These are phyloP conservation scores for Blepharisma stoltei DNA, from an alignment of 73 alveolate genomes.

Conservation along the genomic window DNA sequence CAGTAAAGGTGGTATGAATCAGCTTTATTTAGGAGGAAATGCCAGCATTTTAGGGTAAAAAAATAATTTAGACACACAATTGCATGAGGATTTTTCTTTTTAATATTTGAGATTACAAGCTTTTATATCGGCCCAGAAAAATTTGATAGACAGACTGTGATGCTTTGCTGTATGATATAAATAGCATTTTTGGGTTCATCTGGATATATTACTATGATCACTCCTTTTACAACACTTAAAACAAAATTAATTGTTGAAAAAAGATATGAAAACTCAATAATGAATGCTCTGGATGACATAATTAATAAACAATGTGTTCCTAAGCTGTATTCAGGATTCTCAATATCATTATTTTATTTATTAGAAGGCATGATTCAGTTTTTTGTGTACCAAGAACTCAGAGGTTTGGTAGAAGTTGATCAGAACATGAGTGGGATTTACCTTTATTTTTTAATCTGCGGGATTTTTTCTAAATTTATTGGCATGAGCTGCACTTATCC, in stretches of 20 bases:
- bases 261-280: neutral
- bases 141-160: neutral
- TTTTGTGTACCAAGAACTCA: neutral
- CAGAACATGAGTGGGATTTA: neutral
- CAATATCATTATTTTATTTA: neutral
- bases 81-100: constrained; percentile 17
- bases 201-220: neutral
- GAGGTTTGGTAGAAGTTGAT: neutral
- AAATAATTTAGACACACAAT: neutral
- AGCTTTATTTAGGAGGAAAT: neutral
- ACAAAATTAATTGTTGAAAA: neutral
- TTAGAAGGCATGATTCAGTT: constrained; percentile 26
- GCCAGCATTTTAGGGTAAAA: neutral
- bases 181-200: constrained; percentile 1
- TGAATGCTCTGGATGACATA: neutral
- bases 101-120: neutral
- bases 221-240: constrained; percentile 9
- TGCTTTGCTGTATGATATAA: neutral
- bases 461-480: neutral
- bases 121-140: neutral
- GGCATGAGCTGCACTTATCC: constrained; percentile 15
- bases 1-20: neutral
- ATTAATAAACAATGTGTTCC: neutral
- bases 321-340: neutral
- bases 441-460: neutral